A percentile compares a stretch with the other conserved stretches of the same genome.
phyloP scores from a whole-genome alignment of 1,139 yeast genomes.

The Magnusiomyces ingens region DNA sequence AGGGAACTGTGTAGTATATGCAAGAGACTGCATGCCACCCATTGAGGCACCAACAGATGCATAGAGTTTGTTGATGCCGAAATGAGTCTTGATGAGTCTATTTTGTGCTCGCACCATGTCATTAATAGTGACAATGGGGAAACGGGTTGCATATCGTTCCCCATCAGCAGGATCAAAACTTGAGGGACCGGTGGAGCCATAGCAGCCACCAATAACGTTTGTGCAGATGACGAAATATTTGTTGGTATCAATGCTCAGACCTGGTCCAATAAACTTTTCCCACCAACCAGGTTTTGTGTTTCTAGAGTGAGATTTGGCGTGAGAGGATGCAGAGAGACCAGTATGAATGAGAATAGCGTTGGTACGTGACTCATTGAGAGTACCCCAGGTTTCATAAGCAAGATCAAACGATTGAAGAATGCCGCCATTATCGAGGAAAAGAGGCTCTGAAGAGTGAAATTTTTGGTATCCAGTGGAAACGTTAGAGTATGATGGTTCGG shows the following conservation, averaged over 20 bases:
- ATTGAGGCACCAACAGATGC: conserved; percentile 89
- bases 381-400: conserved; percentile 93
- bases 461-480: conserved; percentile 62
- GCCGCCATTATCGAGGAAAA: conserved; percentile 79
- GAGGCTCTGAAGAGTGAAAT: conserved; percentile 48
- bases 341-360: conserved; percentile 81
- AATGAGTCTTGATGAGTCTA: conserved; percentile 51
- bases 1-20: conserved; percentile 80
- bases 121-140: conserved; percentile 77
- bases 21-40: conserved; percentile 97
- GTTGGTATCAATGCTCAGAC: conserved; percentile 68
- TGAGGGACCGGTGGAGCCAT: conserved; percentile 92
- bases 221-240: conserved; percentile 81
- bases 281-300: conserved; percentile 87
- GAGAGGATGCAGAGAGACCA: conserved; percentile 89
- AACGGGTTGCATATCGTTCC: conserved; percentile 74
- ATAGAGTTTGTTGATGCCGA: conserved; percentile 56
- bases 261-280: conserved; percentile 90
- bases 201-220: conserved; percentile 89
- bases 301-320: conserved; percentile 75
- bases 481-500: conserved; percentile 77
- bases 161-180: conserved; percentile 67
- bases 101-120: conserved; percentile 92
- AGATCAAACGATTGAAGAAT: conserved; percentile 63
- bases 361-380: conserved; percentile 50